Base-by-base conservation (phyloP, 176 grass and related monocot genomes). In the Themeda triandra region DNA sequence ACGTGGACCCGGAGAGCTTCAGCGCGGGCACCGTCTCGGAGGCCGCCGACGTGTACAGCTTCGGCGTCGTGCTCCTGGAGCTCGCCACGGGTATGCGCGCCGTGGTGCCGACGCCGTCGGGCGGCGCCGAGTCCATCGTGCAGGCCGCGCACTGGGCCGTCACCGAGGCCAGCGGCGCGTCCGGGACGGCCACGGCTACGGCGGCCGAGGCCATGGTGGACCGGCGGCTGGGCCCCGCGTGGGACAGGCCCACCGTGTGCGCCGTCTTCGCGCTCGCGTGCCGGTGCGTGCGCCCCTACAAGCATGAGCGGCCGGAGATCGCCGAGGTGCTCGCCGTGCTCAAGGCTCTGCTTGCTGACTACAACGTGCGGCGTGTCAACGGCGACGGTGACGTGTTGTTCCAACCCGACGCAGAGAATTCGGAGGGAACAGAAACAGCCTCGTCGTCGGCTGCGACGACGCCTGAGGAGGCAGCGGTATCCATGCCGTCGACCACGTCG, bases 1-100 rank as follows among this genome's bases (percentile, higher is more conserved):
- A 95, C 82, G 82, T 95, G 5, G 93, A 95, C 80, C 93, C 86
- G 49, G 93, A 95, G 80, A 92, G 88, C 83, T 92, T 95, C 71
- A 51, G 49, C 28, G 83, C 66, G 1, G 93, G 90, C 17, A 88
- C 90, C 35, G 86, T 95, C 0, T 85, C 90, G 6, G 90, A 91
- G 65, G 80, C 88, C 33, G 59, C 83, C 79, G 48, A 51, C 48
- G 48, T 51, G 48, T 51, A 51, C 48, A 51, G 48, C 48, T 51
- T 51, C 48, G 48, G 48, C 17, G 48, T 51, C 15, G 48, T 19
- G 48, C 48, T 51, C 48, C 48, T 51, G 17, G 48, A 51, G 48
- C 17, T 51, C 48, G 48, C 48, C 48, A 51, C 48, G 6, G 48
- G 48, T 93, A 80, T 73, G 88, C 90, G 82, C n/a, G 90, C 93